These are phyloP conservation scores for Eucalyptus marginata DNA, from an alignment of 345 rosid species.

Conservation along the genomic window DNA sequence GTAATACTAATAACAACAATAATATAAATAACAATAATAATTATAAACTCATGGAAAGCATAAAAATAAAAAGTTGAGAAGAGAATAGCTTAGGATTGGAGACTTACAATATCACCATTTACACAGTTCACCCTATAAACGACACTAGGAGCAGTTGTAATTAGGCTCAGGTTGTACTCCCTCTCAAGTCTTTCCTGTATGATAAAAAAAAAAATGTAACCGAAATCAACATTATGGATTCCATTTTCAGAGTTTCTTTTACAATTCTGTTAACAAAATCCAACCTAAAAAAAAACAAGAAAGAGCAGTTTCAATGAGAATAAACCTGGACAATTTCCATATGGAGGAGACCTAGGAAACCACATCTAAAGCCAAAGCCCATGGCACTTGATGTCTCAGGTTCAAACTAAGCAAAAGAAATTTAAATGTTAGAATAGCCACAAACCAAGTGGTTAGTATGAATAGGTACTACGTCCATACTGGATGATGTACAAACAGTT, in stretches of 20 bases:
- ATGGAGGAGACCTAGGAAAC: slow-evolving; percentile 98
- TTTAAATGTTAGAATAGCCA: neutral
- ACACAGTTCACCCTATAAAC: slow-evolving; percentile 80
- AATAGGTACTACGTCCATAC: neutral
- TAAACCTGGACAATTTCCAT: slow-evolving; percentile 99
- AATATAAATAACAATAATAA: neutral
- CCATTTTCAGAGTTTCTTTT: neutral
- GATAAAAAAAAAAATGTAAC: neutral
- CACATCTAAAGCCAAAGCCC: slow-evolving; percentile 99
- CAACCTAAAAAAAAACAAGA: neutral
- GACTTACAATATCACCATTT: slow-evolving; percentile 70
- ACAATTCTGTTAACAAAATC: neutral
- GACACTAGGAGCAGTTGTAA: slow-evolving; percentile 99
- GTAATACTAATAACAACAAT: neutral
- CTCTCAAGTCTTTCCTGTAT: slow-evolving; percentile 98
- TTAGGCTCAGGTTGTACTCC: slow-evolving; percentile 91
- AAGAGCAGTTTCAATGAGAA: neutral
- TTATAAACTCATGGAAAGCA: neutral
- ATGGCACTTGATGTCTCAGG: slow-evolving; percentile 97
- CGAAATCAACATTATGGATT: neutral
- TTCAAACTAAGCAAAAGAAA: slow-evolving; percentile 57
- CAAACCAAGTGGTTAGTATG: neutral
- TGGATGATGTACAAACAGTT: neutral
- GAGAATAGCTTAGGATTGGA: neutral
- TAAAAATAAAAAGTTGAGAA: neutral